Evolutionary conservation across 1,284 basidiomycete species (phyloP).

Genomic region (Amylostereum areolatum): DNA sequence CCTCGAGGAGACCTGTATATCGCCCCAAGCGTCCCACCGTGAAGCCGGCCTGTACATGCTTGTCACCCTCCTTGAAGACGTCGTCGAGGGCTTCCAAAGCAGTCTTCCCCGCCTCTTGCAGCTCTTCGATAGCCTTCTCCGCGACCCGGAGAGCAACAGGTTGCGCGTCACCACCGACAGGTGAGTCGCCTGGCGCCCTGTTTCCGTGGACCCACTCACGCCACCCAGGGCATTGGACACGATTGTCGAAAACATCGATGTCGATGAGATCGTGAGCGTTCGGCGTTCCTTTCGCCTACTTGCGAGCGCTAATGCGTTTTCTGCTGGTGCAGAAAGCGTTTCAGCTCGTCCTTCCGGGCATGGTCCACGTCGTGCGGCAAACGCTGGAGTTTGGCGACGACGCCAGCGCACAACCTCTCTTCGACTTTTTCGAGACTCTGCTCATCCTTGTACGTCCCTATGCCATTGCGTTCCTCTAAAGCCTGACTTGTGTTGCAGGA

Average conservation of each 20-base stretch:
- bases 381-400: conserved; percentile 82
- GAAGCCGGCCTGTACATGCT: conserved; percentile 92
- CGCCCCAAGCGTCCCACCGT: conserved; percentile 68
- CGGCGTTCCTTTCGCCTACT: conserved; percentile 37
- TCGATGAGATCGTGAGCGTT: conserved; percentile 84
- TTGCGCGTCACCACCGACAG: conserved; percentile 89
- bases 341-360: conserved; percentile 84
- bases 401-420: conserved; percentile 80
- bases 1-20: conserved; percentile 76
- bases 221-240: conserved; percentile 74
- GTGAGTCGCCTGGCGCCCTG: conserved; percentile 30
- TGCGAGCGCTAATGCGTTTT: conserved; percentile 4
- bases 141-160: conserved; percentile 85
- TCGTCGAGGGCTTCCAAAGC: conserved; percentile 83
- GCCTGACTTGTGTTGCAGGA: conserved; percentile 61
- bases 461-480: conserved; percentile 6
- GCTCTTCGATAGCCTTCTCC: conserved; percentile 73
- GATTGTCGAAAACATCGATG: conserved; percentile 90
- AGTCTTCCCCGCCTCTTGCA: conserved; percentile 79
- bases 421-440: conserved; percentile 95
- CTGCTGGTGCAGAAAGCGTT: conserved; percentile 63
- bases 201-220: neutral
- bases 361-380: conserved; percentile 89
- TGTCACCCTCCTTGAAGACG: conserved; percentile 87
- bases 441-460: conserved; percentile 70